Percentiles rank a stretch among this genome's conserved stretches.
Evolutionary conservation across 2,329 filamentous ascomycete species (phyloP).

Genomic region (Fusarium neocosmosporiellum): DNA sequence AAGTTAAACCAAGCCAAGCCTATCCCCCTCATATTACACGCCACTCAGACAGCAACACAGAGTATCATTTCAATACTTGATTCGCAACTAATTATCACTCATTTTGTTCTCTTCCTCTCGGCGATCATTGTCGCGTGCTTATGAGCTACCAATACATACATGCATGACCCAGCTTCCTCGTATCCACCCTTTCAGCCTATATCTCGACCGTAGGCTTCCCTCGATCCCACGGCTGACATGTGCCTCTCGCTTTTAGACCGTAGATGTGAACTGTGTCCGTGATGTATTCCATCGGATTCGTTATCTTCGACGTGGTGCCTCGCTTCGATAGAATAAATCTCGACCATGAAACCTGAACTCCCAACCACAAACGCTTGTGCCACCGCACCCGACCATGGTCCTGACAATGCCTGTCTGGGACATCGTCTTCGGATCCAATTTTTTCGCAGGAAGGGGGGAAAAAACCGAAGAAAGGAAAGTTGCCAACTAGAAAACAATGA

Average conservation of each 20-base stretch:
- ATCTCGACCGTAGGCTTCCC: constrained; percentile 13
- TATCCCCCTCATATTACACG: not conserved
- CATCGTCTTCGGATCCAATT: constrained; percentile 38
- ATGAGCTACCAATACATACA: constrained; percentile 30
- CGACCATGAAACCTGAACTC: constrained; percentile 41
- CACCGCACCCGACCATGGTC: constrained; percentile 35
- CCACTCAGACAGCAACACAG: not conserved
- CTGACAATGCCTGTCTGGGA: constrained; percentile 26
- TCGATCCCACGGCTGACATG: constrained; percentile 14
- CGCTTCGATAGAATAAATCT: constrained; percentile 20
- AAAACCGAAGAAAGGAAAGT: constrained; percentile 30
- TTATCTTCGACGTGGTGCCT: constrained; percentile 17
- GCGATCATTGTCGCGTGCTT: constrained; percentile 14
- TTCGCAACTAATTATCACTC: constrained; percentile 17
- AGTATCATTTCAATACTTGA: not conserved
- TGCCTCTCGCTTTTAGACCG: constrained; percentile 31
- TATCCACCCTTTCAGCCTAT: constrained; percentile 6
- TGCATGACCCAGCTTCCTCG: constrained; percentile 14
- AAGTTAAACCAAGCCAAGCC: not conserved
- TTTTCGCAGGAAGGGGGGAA: constrained; percentile 26
- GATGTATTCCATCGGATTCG: constrained; percentile 18
- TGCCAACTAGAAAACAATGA: constrained; percentile 27
- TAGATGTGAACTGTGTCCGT: constrained; percentile 23
- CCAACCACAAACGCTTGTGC: constrained; percentile 43
- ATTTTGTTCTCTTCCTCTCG: constrained; percentile 22